Evolutionary conservation across 208 protist species (phyloP).

Genomic region (Trypanosoma boissoni): DNA sequence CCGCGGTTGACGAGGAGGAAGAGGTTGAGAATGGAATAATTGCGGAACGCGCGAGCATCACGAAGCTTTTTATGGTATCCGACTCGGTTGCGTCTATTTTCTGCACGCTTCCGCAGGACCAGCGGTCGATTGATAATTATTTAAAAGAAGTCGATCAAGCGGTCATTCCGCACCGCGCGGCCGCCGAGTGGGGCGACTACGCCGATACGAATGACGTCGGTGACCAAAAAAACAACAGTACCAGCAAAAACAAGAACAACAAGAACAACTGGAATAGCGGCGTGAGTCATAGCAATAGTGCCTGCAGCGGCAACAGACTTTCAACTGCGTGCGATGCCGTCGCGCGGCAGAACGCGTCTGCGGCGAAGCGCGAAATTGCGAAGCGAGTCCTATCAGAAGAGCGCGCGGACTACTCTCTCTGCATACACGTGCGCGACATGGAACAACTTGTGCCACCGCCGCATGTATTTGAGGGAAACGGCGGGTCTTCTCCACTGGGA

Average conservation of each 20-base stretch:
- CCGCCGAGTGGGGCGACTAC: background rate
- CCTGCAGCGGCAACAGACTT: background rate
- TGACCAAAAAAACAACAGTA: too few relatives aligned
- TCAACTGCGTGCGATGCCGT: too few relatives aligned
- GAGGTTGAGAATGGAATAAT: conserved; percentile 48
- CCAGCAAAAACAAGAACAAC: background rate
- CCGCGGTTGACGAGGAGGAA: conserved; percentile 2
- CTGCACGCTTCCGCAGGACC: conserved; percentile 39
- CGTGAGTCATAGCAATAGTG: background rate
- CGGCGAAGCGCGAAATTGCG: conserved; percentile 26
- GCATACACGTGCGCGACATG: conserved; percentile 83
- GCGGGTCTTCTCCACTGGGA: too few relatives aligned
- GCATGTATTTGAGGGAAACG: conserved; percentile 41
- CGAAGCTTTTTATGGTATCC: conserved; percentile 82
- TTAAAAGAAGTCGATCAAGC: conserved; percentile 59
- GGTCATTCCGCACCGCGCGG: conserved; percentile 4
- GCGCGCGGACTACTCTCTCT: conserved; percentile 55
- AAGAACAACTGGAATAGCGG: background rate
- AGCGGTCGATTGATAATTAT: conserved; percentile 43
- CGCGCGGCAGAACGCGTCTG: background rate
- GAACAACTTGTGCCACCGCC: conserved; percentile 69
- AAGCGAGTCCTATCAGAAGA: conserved; percentile 69
- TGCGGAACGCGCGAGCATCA: conserved; percentile 70
- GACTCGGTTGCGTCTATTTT: conserved; percentile 74
- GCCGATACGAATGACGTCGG: background rate